Base-by-base conservation (phyloP, 495 filamentous ascomycete genomes). In the Penicillium arizonense region DNA sequence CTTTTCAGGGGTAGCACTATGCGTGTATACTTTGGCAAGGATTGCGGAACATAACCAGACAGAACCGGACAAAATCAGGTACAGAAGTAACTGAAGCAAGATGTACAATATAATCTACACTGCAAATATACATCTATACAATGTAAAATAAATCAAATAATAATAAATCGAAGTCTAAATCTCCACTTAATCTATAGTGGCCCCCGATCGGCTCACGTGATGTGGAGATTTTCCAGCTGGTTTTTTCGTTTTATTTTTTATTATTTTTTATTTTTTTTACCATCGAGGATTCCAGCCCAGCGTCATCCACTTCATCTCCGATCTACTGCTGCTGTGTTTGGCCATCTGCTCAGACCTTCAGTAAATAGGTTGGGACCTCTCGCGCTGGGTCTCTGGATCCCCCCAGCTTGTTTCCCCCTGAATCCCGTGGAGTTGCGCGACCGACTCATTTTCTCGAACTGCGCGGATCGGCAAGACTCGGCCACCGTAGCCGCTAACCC, bases 401-500 rank as follows among this genome's bases (percentile, higher is more conserved):
- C 21, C 32, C 36, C 50, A 42, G 53, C 50, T 42, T 40, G 24
- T 44, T 20, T 36, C 50, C 59, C 57, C 61, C 57, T 61, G 63
- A 61, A 55, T 56, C 30, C 47, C 42, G 50, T 53, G 46, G 40
- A 39, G 55, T 58, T 58, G 63, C 46, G 62, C 47, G 55, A 51
- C 53, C 48, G 50, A 61, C 47, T 43, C 28, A 50, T 51, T 64
- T 60, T 54, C 48, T 50, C 26, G 20, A 57, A 42, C 50, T 63
- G 63, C 60, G 61, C 63, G 56, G 56, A 64, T 53, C 45, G 61
- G 61, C 50, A n/a, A 14, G n/a, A 53, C 41, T 57, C 57, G 61
- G 53, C 53, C 53, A 32, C 57, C 61, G 63, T 60, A 65, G 54
- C 61, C 63, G 45, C 63, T 67, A 67, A 52, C 5, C 63, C 57